These are phyloP conservation scores for Wickerhamomyces sp. DNA, from an alignment of 1,139 yeast species.

Conservation along the genomic window DNA sequence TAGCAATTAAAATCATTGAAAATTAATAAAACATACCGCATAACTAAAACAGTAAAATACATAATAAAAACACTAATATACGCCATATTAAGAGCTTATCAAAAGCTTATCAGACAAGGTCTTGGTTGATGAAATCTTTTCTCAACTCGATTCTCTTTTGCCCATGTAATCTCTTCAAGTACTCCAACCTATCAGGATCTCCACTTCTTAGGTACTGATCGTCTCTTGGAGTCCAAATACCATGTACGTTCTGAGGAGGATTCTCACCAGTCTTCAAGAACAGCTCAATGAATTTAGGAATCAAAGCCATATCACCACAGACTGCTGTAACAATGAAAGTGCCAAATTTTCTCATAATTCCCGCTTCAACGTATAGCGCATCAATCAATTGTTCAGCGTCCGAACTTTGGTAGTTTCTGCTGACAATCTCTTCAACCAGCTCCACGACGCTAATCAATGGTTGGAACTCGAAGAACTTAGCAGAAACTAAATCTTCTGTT, in stretches of 20 bases:
- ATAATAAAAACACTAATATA: background rate
- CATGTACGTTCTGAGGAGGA: conserved; percentile 40
- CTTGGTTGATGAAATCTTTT: conserved; percentile 32
- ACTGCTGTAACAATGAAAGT: conserved; percentile 43
- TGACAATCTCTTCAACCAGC: conserved; percentile 37
- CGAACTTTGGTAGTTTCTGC: conserved; percentile 37
- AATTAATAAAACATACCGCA: too few relatives aligned
- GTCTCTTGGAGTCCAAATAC: conserved; percentile 48
- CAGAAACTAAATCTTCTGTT: conserved; percentile 22
- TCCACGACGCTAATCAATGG: conserved; percentile 26
- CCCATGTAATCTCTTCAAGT: conserved; percentile 33
- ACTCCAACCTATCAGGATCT: conserved; percentile 28
- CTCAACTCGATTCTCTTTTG: conserved; percentile 35
- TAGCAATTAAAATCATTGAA: too few relatives aligned
- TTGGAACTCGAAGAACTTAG: conserved; percentile 22
- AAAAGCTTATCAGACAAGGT: conserved; percentile 26
- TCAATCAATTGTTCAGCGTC: conserved; percentile 41
- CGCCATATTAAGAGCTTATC: background rate
- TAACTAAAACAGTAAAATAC: background rate
- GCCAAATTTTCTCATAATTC: conserved; percentile 42
- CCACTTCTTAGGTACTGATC: conserved; percentile 32
- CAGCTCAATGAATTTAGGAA: conserved; percentile 40
- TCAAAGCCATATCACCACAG: conserved; percentile 44
- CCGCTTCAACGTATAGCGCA: conserved; percentile 39
- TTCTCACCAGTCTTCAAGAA: conserved; percentile 40